Conservation (phyloP, 2,329 filamentous ascomycete species). For the Cytospora schulzeri region DNA sequence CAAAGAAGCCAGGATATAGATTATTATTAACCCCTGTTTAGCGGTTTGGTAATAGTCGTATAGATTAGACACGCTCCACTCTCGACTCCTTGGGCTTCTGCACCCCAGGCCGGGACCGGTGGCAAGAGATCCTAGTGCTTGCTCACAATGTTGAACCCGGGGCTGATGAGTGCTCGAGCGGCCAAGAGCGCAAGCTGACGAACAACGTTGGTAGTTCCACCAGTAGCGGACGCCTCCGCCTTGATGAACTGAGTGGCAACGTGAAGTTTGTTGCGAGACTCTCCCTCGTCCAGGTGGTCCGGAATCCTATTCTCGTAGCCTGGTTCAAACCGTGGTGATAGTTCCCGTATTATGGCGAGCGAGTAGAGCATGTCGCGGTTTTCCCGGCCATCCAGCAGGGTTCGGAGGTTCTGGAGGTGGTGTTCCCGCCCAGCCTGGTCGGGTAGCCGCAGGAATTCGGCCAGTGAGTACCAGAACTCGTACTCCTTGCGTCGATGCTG, state of each 20-base stretch:
- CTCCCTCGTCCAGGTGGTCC: slow-evolving; percentile 65
- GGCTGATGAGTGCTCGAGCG: slow-evolving; percentile 58
- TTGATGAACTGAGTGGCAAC: slow-evolving; percentile 72
- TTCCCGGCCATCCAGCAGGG: slow-evolving; percentile 76
- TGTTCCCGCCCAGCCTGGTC: slow-evolving; percentile 67
- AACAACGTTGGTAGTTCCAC: slow-evolving; percentile 75
- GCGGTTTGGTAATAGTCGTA: neutral
- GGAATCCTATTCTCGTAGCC: slow-evolving; percentile 59
- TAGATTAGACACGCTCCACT: neutral
- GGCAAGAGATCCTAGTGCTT: slow-evolving; percentile 25
- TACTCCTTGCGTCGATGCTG: slow-evolving; percentile 63
- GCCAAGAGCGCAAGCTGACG: slow-evolving; percentile 71
- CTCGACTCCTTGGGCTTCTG: neutral
- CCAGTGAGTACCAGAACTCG: slow-evolving; percentile 82
- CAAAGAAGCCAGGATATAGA: neutral
- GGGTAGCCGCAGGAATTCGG: slow-evolving; percentile 65
- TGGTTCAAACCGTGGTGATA: slow-evolving; percentile 66
- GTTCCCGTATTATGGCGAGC: slow-evolving; percentile 76
- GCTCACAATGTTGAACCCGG: slow-evolving; percentile 53
- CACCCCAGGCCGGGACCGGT: neutral
- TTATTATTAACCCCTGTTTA: neutral
- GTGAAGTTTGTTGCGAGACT: slow-evolving; percentile 66
- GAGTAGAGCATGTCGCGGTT: slow-evolving; percentile 91
- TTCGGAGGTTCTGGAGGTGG: slow-evolving; percentile 65
- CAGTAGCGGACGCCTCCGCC: slow-evolving; percentile 61